Percentiles rank a stretch among this genome's conserved stretches.
Evolutionary conservation across 164 flowering plant species (phyloP).

Genomic region (Vitis riparia): DNA sequence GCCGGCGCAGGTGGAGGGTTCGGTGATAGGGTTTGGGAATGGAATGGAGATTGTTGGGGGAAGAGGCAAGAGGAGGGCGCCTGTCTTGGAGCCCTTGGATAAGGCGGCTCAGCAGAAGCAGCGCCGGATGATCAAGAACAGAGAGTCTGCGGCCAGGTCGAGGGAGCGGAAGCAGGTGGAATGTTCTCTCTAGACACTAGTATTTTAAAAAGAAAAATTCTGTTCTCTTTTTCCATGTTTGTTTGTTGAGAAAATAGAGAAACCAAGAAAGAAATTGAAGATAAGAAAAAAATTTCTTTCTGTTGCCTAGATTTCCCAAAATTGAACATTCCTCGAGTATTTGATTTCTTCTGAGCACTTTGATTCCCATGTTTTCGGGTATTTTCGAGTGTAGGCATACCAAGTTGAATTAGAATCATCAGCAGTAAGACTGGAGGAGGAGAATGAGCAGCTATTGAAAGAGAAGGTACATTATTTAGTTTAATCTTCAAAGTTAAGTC

Average conservation of each 20-base stretch:
- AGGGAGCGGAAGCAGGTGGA: constrained; percentile 75
- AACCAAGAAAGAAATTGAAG: no score
- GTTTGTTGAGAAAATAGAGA: neutral
- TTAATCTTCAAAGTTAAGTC: neutral
- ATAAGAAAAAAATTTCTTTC: no score
- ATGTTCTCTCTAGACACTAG: neutral
- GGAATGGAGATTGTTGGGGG: constrained; percentile 35
- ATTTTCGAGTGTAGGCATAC: constrained; percentile 53
- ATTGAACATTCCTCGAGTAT: neutral
- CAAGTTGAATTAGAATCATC: constrained; percentile 66
- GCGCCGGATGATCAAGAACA: constrained; percentile 78
- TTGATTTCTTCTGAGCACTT: neutral
- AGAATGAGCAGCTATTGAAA: constrained; percentile 55
- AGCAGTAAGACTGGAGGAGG: constrained; percentile 69
- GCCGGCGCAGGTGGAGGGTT: constrained; percentile 30
- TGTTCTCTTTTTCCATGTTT: neutral
- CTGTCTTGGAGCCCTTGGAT: constrained; percentile 49
- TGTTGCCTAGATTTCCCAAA: neutral
- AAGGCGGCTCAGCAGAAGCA: constrained; percentile 72
- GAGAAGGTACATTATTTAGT: constrained; percentile 53
- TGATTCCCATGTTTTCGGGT: neutral
- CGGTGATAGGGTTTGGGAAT: constrained; percentile 46
- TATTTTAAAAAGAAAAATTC: no score
- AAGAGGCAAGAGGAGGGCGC: constrained; percentile 41
- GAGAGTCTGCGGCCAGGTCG: constrained; percentile 80